Evolutionary conservation across 164 flowering plant genomes (phyloP), one percentile per base, ranked within the genome.

Genomic region (Nymphaea colorata): DNA sequence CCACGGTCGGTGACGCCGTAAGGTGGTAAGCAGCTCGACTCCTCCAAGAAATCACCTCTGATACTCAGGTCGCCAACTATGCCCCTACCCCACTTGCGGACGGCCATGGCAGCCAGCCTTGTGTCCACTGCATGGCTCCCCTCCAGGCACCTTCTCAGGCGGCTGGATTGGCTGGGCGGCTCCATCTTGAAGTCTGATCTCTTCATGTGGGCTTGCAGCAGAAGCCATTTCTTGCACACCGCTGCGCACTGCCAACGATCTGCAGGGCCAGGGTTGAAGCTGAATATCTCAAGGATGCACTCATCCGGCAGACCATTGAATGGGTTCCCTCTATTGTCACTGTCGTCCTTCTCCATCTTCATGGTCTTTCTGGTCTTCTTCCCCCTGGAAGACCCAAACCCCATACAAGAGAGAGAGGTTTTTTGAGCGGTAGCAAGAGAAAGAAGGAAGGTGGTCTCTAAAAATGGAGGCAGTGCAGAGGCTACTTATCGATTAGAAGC

Each of bases 21-120:
- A 25, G 67, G 55, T 12, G 78, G 68, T 6, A 71, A 62, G 65
- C 69, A 12, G 12, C 55, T 12, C 6, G 7, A 6, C 55, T 47
- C 55, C 5, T 47, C 55, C 12, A 47, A 12, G 55, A 47, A 47
- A 47, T 47, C 72, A 64, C 82, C 81, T 36, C 74, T 66, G 36
- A 81, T 68, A 12, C 68, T 69, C 42, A 80, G 81, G 69, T 80
- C 74, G 59, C 78, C 76, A 10, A 80, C 66, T 53, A 79, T 78
- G 17, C 77, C 79, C 42, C 70, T 75, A 69, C 43, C 65, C 36
- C 68, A 45, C 42, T 70, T 73, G 45, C 82, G 80, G 18, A 80
- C 73, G 44, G 82, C 75, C 45, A 80, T 73, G 10, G 82, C 82
- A 59, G 82, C 82, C 59, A 79, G 78, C 59, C 80, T 73, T 10